A percentile compares a stretch with the other conserved stretches of the same genome.
Evolutionary conservation across 2,329 filamentous ascomycete genomes (phyloP).

Genomic region (Penicillium sp.): DNA sequence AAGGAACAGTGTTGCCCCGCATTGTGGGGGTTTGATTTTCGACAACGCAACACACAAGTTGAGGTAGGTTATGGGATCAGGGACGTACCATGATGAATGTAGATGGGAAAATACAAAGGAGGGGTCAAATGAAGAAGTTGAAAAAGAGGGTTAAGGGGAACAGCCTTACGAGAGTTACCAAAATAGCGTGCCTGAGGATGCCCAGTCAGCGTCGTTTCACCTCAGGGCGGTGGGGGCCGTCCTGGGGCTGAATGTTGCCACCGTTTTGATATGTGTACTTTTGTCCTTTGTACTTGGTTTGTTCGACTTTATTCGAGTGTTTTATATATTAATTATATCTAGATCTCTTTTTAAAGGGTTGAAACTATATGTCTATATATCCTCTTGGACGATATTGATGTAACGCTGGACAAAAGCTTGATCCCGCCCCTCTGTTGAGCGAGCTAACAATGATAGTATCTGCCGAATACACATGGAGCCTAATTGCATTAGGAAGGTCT

Average conservation of each 20-base stretch:
- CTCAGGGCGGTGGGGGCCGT: slow-evolving; percentile 16
- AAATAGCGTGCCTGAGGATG: slow-evolving; percentile 22
- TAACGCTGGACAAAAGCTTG: slow-evolving; percentile 1
- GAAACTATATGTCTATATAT: neutral
- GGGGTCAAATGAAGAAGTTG: slow-evolving; percentile 9
- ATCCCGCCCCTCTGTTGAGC: neutral
- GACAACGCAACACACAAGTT: slow-evolving; percentile 8
- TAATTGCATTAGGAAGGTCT: slow-evolving; percentile 3
- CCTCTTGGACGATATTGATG: neutral
- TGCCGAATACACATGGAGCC: neutral
- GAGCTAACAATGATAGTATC: neutral
- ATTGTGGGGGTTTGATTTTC: slow-evolving; percentile 31
- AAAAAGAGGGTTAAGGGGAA: slow-evolving; percentile 26
- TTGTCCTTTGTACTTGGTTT: neutral
- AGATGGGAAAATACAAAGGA: slow-evolving; percentile 15
- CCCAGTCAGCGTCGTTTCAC: slow-evolving; percentile 16
- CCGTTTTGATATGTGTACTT: neutral
- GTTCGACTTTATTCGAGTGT: too few species aligned
- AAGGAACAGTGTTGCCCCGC: slow-evolving; percentile 33
- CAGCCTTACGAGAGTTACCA: slow-evolving; percentile 24
- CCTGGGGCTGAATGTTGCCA: slow-evolving; percentile 9
- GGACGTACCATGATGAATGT: slow-evolving; percentile 36
- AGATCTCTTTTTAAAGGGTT: neutral
- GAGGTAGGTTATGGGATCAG: neutral
- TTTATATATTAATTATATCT: neutral